Evolutionary conservation across 1,284 basidiomycete genomes (phyloP), one percentile per base, ranked within the genome.

Genomic region (Pyrrhoderma noxium): DNA sequence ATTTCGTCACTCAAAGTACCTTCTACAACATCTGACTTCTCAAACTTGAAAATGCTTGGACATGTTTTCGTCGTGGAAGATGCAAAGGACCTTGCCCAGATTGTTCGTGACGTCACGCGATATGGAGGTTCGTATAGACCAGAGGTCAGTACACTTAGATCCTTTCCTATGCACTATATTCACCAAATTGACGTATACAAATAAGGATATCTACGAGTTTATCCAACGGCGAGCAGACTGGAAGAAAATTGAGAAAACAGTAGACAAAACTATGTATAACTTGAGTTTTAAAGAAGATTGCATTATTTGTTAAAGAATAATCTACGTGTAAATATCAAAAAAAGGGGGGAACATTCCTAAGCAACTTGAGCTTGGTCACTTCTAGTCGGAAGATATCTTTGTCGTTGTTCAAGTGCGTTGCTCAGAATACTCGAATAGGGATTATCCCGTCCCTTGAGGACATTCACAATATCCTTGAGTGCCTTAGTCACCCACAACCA

Each of bases 261-360:
- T 96, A 40, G 93, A 96, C 70, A 93, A 93, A 72, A 85, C 89
- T 48, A 89, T 95, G 92, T 95, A 94, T 70, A 93, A 91, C 62
- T 67, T 94, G 51, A 92, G 88, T 59, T 92, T 93, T 62, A 89
- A 85, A 63, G 92, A 94, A 65, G 92, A 94, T 64, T 94, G 92
- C 72, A 64, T 84, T 27, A 65, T 86, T 52, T 70, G 65, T 56
- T 73, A 58, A n/a, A n/a, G 67, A 34, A 25, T 21, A 27, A 40
- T 50, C 13, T 35, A 42, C 43, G n/a, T 34, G 19, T 21, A 25
- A 35, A 35, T 25, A 46, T 27, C 8, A 31, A 46, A 7, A 31
- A 31, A 8, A 44, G n/a, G 18, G 7, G 3, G 42, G 8, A 25
- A 4, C 14, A 42, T 42, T 19, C 9, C 11, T 42, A 44, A 44